phyloP scores from a whole-genome alignment of 2,329 filamentous ascomycete genomes.

The Alternaria sp. region DNA sequence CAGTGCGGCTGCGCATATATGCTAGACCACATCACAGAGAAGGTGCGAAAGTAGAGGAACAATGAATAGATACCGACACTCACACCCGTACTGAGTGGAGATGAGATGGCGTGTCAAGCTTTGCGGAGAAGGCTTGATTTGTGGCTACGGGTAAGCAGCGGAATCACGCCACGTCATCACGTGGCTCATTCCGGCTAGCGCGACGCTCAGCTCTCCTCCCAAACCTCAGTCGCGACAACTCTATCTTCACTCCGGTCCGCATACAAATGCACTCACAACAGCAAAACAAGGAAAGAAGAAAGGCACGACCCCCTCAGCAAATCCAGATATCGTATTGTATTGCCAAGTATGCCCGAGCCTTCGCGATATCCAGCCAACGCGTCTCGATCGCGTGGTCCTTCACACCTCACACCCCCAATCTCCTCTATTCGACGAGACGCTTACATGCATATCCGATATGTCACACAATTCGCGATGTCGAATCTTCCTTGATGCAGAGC shows the following conservation, averaged over 20 bases:
- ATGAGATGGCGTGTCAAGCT: conserved; percentile 1
- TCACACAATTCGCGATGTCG: fast-evolving
- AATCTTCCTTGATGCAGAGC: not conserved
- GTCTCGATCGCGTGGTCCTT: not conserved
- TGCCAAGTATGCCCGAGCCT: not conserved
- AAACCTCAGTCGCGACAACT: not conserved
- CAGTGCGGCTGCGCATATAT: not conserved
- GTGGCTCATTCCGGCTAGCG: not conserved
- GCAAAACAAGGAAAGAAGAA: not conserved
- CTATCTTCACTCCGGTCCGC: not conserved
- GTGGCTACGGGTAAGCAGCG: not conserved
- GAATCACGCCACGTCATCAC: not conserved
- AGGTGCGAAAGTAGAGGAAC: not conserved
- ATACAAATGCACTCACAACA: not conserved
- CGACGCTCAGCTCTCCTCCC: not conserved
- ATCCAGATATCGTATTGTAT: fast-evolving
- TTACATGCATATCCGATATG: not conserved
- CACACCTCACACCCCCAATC: not conserved
- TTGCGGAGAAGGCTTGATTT: conserved; percentile 7
- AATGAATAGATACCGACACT: not conserved
- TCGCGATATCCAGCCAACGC: not conserved
- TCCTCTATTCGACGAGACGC: not conserved
- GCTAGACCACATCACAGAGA: not conserved
- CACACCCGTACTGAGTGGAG: not conserved
- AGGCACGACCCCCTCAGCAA: not conserved